Evolutionary conservation across 129 eudicot genomes (phyloP), one percentile per base, ranked within the genome.

Genomic region (Flaveria robusta): DNA sequence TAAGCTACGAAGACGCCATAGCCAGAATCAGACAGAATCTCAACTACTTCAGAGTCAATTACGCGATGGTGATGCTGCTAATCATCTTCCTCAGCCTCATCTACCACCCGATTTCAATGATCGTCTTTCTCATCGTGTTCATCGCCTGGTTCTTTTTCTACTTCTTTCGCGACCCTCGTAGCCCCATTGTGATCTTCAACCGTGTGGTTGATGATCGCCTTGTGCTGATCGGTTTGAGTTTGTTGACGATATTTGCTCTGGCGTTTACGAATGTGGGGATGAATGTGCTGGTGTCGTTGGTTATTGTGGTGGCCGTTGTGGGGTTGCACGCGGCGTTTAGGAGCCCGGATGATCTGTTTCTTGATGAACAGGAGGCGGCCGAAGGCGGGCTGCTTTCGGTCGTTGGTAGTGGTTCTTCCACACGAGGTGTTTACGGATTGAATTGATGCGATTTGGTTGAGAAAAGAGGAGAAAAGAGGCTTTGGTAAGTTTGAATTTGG

Each of bases 351-450:
- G 72, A 69, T 13, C 15, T 46, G 56, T 69, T 69, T 43, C 22
- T 69, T 3, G 74, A 42, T 69, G 74, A 69, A 47, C 58, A 69
- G 0, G 74, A 69, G 11, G 74, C 56, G 13, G 74, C 50, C 0
- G 39, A 69, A 20, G 74, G 74, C 24, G 59, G 74, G 4, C 23
- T 69, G 59, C 39, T 69, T 69, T 69, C 74, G 59, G 74, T 69
- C 23, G 74, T 69, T 68, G 54, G 72, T 41, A 29, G 68, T 15
- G 68, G 31, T 63, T 63, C 68, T 1, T 27, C 34, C 22, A 14
- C n/a, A 2, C 65, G 65, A 58, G 14, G 6, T 3, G 4, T 0
- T 60, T 60, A 60, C 18, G 18, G 66, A 2, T 60, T 60, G n/a
- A 29, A 63, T 63, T 63, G 68, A 63, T 1, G 12, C 3, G 7